Base-by-base conservation (phyloP, 148 eudicot species). In the Beta vulgaris region DNA sequence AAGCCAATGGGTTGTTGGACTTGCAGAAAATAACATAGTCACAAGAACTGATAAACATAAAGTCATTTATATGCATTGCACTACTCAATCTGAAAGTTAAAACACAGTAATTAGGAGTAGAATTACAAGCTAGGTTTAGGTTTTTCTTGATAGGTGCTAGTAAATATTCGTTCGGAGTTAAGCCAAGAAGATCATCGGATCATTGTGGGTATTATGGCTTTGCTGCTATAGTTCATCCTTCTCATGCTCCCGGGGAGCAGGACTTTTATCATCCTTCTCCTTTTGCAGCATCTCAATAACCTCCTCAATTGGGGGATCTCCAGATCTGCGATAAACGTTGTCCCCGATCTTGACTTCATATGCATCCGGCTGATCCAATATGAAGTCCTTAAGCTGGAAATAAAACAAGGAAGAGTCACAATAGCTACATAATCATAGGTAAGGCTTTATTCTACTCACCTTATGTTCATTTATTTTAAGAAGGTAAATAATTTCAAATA, bases 311-410 rank as follows among this genome's bases (percentile, higher is more conserved):
- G 98, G 88, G 81, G 95, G 93, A 83, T 95, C 97, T 76, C 97
- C 97, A 0, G 93, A 89, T 79, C 99, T 89, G 72, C 97, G 83
- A 60, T 76, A 91, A 51, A 83, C 81, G 76, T 83, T 85, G 48
- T 95, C 90, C 25, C 97, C 97, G 55, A 95, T 88, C 80, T 95
- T 95, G 31, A 95, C 80, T 84, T 95, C 99, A 55, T 95, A 95
- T 37, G 99, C 91, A 51, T 95, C 99, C 28, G 88, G 79, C 69
- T 92, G 97, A 72, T 78, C 84, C 86, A 95, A 76, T 75, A 90
- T 44, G 77, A 87, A 95, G 32, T 89, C 96, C 80, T 88, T 90
- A 64, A 95, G 77, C 98, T 90, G 88, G n/a, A 49, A 51, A n/a
- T n/a, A n/a, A 1, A 64, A 37, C 73, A 54, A 46, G 7, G 51